Conservation (phyloP, 106 monocot species). For the Cymbidium sinense region DNA sequence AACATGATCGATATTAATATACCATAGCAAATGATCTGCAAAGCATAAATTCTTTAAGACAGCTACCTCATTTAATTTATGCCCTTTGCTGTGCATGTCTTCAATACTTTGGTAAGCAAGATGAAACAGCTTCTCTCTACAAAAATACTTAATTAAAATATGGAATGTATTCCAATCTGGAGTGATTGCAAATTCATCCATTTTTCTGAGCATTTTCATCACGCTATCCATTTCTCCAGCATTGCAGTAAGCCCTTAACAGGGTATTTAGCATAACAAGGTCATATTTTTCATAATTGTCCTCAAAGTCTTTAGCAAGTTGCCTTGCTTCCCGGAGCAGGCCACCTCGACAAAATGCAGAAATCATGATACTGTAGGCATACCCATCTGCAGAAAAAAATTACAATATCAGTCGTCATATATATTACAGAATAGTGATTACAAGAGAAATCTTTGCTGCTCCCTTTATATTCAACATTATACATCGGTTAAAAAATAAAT, state of each 20-base stretch:
- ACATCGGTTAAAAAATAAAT: no score
- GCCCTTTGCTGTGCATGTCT: constrained; percentile 83
- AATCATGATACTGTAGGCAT: constrained; percentile 87
- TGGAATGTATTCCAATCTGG: constrained; percentile 98
- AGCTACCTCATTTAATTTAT: constrained; percentile 80
- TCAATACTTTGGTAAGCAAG: constrained; percentile 74
- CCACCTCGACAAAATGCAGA: constrained; percentile 77
- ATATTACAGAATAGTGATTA: neutral
- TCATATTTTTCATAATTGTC: constrained; percentile 65
- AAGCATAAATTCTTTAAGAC: neutral
- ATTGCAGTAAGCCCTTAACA: constrained; percentile 86
- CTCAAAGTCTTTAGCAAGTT: constrained; percentile 78
- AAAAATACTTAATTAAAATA: constrained; percentile 80
- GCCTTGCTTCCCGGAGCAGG: constrained; percentile 55
- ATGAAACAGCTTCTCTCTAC: constrained; percentile 72
- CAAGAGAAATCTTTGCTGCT: neutral
- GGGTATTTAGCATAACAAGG: constrained; percentile 79
- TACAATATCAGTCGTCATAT: neutral
- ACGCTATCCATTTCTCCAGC: constrained; percentile 81
- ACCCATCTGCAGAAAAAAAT: constrained; percentile 58
- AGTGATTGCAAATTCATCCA: constrained; percentile 67
- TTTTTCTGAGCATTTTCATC: constrained; percentile 68
- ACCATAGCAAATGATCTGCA: neutral
- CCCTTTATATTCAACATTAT: neutral
- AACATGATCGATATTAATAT: neutral